Conservation (phyloP, 208 protist genomes). For the Acanthamoeba lenticulata region DNA sequence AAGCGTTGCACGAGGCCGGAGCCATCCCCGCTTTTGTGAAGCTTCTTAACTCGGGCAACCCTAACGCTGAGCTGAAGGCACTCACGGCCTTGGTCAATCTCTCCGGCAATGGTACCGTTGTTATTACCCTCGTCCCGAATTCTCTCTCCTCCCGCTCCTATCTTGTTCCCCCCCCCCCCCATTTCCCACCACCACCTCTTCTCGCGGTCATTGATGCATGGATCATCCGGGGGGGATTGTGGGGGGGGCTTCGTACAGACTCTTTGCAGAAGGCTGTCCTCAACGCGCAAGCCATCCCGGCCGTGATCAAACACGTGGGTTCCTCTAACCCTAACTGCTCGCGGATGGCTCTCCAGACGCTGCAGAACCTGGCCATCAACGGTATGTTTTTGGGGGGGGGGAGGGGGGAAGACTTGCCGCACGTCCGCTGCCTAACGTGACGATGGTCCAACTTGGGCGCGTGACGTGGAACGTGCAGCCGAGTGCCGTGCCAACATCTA, state of each 20-base stretch:
- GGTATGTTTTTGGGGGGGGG: no score
- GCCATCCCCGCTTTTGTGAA: constrained; percentile 46
- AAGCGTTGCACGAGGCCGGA: constrained; percentile 45
- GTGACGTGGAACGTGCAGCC: not conserved
- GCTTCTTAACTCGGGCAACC: constrained; percentile 49
- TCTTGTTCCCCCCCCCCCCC: no score
- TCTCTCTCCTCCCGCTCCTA: not conserved
- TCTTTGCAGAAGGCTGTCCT: not conserved
- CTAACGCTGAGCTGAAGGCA: constrained; percentile 52
- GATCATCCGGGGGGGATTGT: no score
- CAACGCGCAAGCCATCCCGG: not conserved
- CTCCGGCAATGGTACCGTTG: constrained; percentile 39
- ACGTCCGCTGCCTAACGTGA: no score
- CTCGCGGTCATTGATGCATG: no score
- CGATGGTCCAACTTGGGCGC: no score
- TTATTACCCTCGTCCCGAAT: no score
- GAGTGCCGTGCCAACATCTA: constrained; percentile 2
- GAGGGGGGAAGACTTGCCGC: no score
- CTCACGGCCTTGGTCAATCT: constrained; percentile 64
- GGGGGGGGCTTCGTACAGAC: not conserved
- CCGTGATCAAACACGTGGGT: not conserved
- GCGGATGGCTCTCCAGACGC: constrained; percentile 25
- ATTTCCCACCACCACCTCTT: no score
- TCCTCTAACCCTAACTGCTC: not conserved
- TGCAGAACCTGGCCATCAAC: constrained; percentile 65